A percentile compares a stretch with the other conserved stretches of the same genome.
phyloP scores from a whole-genome alignment of 768 basidiomycete species.

The Sporobolomyces roseus region DNA sequence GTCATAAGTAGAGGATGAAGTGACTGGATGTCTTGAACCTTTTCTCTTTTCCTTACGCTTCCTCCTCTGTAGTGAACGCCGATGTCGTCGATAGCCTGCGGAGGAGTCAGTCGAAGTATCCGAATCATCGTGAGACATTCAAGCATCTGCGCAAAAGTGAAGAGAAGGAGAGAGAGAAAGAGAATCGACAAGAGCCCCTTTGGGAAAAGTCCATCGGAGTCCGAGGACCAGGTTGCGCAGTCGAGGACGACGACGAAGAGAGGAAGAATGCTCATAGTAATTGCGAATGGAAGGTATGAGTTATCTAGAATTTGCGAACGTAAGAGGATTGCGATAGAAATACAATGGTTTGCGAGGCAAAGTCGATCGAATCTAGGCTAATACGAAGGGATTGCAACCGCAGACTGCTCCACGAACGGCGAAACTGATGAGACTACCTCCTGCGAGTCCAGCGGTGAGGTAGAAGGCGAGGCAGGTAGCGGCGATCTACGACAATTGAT shows the following conservation, averaged over 20 bases:
- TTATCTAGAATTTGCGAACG: no score
- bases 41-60: no score
- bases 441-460: constrained; percentile 38
- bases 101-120: background rate
- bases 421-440: constrained; percentile 37
- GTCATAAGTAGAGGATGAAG: no score
- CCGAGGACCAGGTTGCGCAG: background rate
- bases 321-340: no score
- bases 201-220: no score
- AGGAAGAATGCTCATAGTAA: no score
- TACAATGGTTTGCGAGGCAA: background rate
- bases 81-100: background rate
- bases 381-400: constrained; percentile 29
- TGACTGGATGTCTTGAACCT: no score
- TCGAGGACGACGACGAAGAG: background rate
- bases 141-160: background rate
- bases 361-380: background rate
- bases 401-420: constrained; percentile 28
- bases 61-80: background rate
- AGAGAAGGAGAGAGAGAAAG: no score
- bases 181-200: no score
- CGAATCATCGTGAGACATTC: background rate
- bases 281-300: no score
- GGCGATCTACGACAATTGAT: constrained; percentile 14
- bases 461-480: constrained; percentile 40